Evolutionary conservation across 345 rosid species (phyloP), one percentile per base, ranked within the genome.

Genomic region (Anacardium occidentale): DNA sequence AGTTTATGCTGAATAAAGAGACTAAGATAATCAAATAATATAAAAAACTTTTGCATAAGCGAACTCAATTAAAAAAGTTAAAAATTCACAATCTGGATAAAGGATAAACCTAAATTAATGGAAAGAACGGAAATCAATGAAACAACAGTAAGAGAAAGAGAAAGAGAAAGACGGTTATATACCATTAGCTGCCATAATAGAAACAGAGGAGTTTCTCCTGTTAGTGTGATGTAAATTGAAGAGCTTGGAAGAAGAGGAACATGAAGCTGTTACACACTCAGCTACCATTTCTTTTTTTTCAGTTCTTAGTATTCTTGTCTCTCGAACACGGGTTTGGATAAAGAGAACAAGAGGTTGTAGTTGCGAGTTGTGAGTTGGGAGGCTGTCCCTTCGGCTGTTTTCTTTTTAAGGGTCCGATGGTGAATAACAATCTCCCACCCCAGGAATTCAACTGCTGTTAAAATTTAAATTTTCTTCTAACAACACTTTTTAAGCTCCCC

Each of bases 171-270:
- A n/a, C n/a, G n/a, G n/a, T 68, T 6, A 76, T 64, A 66, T 50
- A 85, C 98, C 98, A 44, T 89, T 92, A 37, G 79, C 84, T 5
- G 93, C 88, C 84, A 82, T 81, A 59, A 98, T 95, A 68, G 84
- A 87, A 78, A 94, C 91, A 54, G 94, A 85, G 86, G 89, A 85
- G 21, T 78, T 86, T 76, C 90, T 84, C 75, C 80, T 82, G 61
- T 56, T 76, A 26, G 70, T 76, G 34, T 63, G 71, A 58, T 76
- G 79, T 44, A 64, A 68, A 80, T 74, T 34, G 52, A 81, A 25
- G 20, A 76, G 24, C 73, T 76, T 84, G 0, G 82, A 76, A 62
- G 42, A 37, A 6, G 85, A 75, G 26, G 75, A 76, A 65, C 32
- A 29, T 29, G 3, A 29, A 29, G 32, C 3, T 3, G 32, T 29